A percentile compares a stretch with the other conserved stretches of the same genome.
phyloP scores from a whole-genome alignment of 2,329 filamentous ascomycete genomes.

The Pseudogymnoascus sp. region DNA sequence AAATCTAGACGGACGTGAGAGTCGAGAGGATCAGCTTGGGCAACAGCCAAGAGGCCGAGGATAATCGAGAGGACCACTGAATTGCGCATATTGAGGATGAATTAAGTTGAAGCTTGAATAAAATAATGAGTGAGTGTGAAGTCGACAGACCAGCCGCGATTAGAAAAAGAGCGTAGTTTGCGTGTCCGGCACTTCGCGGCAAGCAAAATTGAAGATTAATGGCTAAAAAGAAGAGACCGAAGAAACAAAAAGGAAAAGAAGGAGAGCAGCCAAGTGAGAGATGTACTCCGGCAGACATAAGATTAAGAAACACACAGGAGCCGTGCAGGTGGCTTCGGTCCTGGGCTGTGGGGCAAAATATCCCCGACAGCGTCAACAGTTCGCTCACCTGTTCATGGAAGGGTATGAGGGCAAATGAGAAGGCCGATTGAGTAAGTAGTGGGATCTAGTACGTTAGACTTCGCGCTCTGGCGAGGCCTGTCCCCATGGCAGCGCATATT shows the following conservation, averaged over 20 bases:
- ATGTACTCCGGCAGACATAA: neutral
- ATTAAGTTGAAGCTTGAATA: neutral
- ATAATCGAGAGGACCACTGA: neutral
- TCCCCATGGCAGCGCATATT: neutral
- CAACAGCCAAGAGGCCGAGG: neutral
- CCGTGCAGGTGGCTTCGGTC: neutral
- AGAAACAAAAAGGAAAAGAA: slow-evolving; percentile 6
- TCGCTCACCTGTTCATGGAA: neutral
- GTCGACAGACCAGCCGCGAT: slow-evolving; percentile 7
- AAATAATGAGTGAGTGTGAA: neutral
- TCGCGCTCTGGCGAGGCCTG: slow-evolving; percentile 6
- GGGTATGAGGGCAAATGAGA: neutral
- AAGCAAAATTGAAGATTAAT: neutral
- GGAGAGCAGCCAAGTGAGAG: neutral
- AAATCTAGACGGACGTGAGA: neutral
- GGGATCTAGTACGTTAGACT: slow-evolving; percentile 5
- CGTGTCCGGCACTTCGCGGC: neutral
- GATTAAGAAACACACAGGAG: slow-evolving; percentile 4
- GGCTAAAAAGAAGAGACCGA: neutral
- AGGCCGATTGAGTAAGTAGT: neutral
- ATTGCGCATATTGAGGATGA: neutral
- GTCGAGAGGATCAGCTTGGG: neutral
- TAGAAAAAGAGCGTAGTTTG: slow-evolving; percentile 2
- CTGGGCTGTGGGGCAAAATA: neutral
- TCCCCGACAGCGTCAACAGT: neutral